A percentile compares a stretch with the other conserved stretches of the same genome.
These are phyloP conservation scores for Annulohypoxylon moriforme DNA, from an alignment of 495 filamentous ascomycete genomes.

Conservation along the genomic window DNA sequence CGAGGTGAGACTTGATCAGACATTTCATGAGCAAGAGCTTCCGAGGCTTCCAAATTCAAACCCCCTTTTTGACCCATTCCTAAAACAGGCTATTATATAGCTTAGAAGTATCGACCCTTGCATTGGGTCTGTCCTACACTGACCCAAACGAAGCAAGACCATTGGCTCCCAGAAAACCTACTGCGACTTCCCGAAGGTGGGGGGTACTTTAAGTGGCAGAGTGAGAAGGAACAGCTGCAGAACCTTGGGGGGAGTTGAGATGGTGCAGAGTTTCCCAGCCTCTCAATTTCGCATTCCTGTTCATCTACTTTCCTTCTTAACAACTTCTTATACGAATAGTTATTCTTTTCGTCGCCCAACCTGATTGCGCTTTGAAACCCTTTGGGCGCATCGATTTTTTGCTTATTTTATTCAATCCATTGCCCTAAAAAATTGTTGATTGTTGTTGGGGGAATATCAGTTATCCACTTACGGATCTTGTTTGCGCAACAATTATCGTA, in stretches of 20 bases:
- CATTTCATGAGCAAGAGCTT: neutral
- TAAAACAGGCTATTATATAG: conserved; percentile 41
- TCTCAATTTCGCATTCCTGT: conserved; percentile 52
- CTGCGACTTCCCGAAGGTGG: conserved; percentile 45
- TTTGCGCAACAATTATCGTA: conserved; percentile 20
- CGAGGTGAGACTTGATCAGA: conserved; percentile 4
- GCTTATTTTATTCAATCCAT: neutral
- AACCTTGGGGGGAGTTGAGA: conserved; percentile 22
- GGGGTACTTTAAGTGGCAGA: conserved; percentile 41
- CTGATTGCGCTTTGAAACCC: conserved; percentile 16
- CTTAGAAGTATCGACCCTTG: conserved; percentile 43
- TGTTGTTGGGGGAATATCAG: neutral
- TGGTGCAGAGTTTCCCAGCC: conserved; percentile 53
- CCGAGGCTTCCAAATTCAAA: neutral
- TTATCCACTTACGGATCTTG: conserved; percentile 3
- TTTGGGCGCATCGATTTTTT: conserved; percentile 9
- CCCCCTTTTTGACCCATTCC: conserved; percentile 19
- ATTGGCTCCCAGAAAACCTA: conserved; percentile 30
- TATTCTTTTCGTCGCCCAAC: neutral
- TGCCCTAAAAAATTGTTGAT: neutral
- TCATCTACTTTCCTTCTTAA: conserved; percentile 31
- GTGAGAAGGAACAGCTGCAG: conserved; percentile 2
- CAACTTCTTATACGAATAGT: neutral
- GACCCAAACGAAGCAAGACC: conserved; percentile 23
- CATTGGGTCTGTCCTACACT: conserved; percentile 42